Evolutionary conservation across 2,329 filamentous ascomycete genomes (phyloP), one percentile per base, ranked within the genome.

Genomic region (Bisporella sp.): DNA sequence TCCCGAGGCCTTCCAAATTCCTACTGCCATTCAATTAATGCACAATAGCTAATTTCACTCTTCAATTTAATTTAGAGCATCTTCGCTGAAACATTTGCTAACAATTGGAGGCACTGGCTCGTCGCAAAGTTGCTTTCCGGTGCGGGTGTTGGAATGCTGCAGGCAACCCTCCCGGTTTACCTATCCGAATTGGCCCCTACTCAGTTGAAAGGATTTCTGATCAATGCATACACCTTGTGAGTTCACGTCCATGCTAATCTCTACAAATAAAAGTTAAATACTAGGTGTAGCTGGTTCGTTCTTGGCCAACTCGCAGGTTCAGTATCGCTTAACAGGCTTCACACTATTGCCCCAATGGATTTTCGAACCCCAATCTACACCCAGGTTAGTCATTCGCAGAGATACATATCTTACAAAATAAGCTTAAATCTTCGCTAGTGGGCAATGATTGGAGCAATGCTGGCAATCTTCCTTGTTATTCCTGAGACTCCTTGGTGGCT

Each of bases 401-500:
- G 12, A n/a, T 28, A 9, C 35, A 39, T 5, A 49, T 11, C 13
- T 31, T 9, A 7, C 44, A 35, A 41, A n/a, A 2, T 11, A 30
- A 11, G 42, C 21, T 44, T 9, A 43, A 9, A 11, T 39, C 9
- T 32, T 50, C 32, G 53, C 33, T 55, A 74, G 60, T 74, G 72
- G 71, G 66, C 67, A 1, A 70, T 72, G 61, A 61, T 74, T 9
- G 71, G 70, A 0, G 31, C 66, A 5, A 72, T 71, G 62, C 47
- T 63, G 0, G 47, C 68, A 5, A 69, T 73, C 21, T 72, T 70
- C 41, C 8, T 68, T 5, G 48, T 68, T 11, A 55, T 73, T 4
- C 69, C 68, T 1, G 68, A 70, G 47, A 68, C 69, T 0, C 71
- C 71, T 0, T 69, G 67, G 51, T 73, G 68, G 66, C 66, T 68